Conservation (phyloP, 306 rosid species). For the Astragalus membranaceus region DNA sequence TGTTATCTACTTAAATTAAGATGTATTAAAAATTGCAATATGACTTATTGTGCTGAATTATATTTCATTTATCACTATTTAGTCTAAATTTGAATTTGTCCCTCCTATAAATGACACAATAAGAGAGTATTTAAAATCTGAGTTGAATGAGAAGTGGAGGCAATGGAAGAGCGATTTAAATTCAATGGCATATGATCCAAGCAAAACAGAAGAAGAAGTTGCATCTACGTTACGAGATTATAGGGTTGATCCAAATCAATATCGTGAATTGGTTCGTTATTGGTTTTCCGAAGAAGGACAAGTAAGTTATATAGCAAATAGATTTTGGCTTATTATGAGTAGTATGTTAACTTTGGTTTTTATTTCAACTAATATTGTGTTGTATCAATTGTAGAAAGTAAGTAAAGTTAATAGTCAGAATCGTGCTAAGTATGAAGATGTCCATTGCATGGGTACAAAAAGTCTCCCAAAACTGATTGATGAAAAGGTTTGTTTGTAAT, state of each 20-base stretch:
- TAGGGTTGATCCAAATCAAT: not conserved
- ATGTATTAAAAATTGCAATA: not conserved
- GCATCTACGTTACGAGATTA: not conserved
- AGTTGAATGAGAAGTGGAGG: not conserved
- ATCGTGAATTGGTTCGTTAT: not conserved
- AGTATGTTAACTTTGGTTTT: no score
- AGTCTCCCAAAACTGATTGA: no score
- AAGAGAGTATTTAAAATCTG: not conserved
- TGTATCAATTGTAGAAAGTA: no score
- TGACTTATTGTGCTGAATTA: not conserved
- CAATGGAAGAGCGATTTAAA: not conserved
- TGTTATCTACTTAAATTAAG: not conserved
- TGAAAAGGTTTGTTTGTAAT: no score
- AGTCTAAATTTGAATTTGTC: not conserved
- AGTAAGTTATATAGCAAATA: no score
- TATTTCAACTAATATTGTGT: no score
- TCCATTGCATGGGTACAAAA: no score
- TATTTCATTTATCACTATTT: not conserved
- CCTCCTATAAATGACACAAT: not conserved
- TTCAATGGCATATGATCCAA: not conserved
- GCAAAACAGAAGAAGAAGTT: not conserved
- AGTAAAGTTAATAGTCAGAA: no score
- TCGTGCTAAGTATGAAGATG: no score
- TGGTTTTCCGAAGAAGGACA: not conserved
- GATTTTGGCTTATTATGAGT: no score